Evolutionary conservation across 192 early-diverging fungal species (phyloP).

Genomic region (Coemansia sp.): DNA sequence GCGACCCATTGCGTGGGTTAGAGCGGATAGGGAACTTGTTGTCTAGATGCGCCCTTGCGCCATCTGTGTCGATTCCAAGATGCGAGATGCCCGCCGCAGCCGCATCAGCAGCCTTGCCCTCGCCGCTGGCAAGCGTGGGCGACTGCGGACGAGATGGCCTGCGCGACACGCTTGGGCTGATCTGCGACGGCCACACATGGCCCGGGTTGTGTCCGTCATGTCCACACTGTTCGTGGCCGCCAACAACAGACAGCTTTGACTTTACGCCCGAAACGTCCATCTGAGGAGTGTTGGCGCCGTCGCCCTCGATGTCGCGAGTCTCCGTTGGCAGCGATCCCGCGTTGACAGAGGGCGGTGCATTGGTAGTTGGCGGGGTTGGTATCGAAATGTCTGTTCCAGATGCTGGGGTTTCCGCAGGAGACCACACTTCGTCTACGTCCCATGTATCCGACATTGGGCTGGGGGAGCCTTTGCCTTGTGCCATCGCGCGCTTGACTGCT

Average conservation of each 20-base stretch:
- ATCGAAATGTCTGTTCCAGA: conserved; percentile 7
- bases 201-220: conserved; percentile 26
- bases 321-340: conserved; percentile 12
- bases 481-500: conserved; percentile 13
- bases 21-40: conserved; percentile 33
- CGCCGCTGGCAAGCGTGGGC: conserved; percentile 5
- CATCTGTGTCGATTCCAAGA: background rate
- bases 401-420: conserved; percentile 1
- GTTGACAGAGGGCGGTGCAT: conserved; percentile 19
- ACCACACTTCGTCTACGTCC: conserved; percentile 29
- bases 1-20: conserved; percentile 51
- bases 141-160: conserved; percentile 34
- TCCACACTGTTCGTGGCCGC: conserved; percentile 42
- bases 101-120: background rate
- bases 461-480: conserved; percentile 11
- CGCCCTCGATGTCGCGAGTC: background rate
- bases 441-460: conserved; percentile 19
- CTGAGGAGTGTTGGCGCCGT: background rate
- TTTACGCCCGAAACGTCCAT: conserved; percentile 22
- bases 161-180: conserved; percentile 45
- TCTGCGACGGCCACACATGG: conserved; percentile 54
- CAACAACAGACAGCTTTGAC: conserved; percentile 44
- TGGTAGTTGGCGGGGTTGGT: conserved; percentile 25
- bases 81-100: background rate
- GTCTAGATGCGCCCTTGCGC: background rate